These are phyloP conservation scores for Curvularia verruculosa DNA, from an alignment of 2,329 filamentous ascomycete species.

Conservation along the genomic window DNA sequence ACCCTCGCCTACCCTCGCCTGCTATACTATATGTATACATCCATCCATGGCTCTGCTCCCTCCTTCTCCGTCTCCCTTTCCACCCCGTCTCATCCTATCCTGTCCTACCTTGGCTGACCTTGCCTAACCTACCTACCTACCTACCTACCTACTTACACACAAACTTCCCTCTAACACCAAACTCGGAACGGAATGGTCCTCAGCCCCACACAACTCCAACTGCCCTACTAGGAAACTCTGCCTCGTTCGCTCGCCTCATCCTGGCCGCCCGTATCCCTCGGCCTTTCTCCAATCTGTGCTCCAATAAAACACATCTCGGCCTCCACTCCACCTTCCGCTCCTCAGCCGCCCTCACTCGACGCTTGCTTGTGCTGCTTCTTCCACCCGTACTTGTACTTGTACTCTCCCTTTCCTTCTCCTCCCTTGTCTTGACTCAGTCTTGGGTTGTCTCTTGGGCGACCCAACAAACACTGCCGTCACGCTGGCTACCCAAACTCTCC, in stretches of 20 bases:
- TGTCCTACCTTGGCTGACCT: too few species aligned
- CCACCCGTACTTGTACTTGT: too few species aligned
- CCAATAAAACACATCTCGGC: background rate
- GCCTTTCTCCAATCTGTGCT: background rate
- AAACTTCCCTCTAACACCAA: slow-evolving; percentile 12
- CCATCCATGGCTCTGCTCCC: background rate
- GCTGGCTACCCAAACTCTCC: slow-evolving; percentile 49
- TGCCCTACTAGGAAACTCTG: slow-evolving; percentile 16
- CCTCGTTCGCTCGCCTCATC: slow-evolving; percentile 7
- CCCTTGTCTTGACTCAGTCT: slow-evolving; percentile 2
- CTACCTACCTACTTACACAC: too few species aligned
- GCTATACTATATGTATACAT: background rate
- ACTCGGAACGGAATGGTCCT: slow-evolving; percentile 29
- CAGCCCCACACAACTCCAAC: slow-evolving; percentile 25
- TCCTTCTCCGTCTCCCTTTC: background rate
- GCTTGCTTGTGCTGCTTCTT: too few species aligned
- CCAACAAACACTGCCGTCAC: slow-evolving; percentile 32
- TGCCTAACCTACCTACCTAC: too few species aligned
- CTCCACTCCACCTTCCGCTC: slow-evolving; percentile 4
- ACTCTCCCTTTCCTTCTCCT: background rate
- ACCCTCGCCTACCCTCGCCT: slow-evolving; percentile 8
- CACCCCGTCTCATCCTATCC: slow-evolving; percentile 8
- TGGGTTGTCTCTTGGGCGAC: slow-evolving; percentile 39
- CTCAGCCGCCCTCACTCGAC: background rate
- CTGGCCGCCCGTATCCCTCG: background rate